These are phyloP conservation scores for Kluyveromyces sp. DNA, from an alignment of 1,139 yeast species.

Conservation along the genomic window DNA sequence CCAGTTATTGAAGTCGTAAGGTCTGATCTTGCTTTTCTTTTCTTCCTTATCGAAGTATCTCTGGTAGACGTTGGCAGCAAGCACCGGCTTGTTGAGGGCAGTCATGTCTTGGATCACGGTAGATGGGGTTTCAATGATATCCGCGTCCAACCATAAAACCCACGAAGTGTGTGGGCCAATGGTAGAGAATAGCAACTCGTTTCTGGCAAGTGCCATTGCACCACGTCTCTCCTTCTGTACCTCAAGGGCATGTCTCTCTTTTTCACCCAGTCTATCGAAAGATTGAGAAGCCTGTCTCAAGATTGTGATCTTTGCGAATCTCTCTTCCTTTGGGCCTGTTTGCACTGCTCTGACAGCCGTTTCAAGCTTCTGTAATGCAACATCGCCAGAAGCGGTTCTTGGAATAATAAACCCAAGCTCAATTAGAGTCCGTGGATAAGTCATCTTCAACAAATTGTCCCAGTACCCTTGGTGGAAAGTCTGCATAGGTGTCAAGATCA, in stretches of 20 bases:
- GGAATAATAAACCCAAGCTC: slow-evolving; percentile 92
- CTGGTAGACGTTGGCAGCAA: slow-evolving; percentile 91
- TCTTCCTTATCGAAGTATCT: slow-evolving; percentile 55
- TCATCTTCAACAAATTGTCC: slow-evolving; percentile 65
- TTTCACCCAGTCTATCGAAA: slow-evolving; percentile 59
- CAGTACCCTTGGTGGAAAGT: slow-evolving; percentile 79
- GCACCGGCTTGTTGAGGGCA: slow-evolving; percentile 74
- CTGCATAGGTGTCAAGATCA: slow-evolving; percentile 83
- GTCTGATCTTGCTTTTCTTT: slow-evolving; percentile 57
- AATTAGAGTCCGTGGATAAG: slow-evolving; percentile 76
- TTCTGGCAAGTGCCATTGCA: slow-evolving; percentile 90
- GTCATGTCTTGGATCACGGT: slow-evolving; percentile 81
- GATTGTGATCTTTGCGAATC: slow-evolving; percentile 75
- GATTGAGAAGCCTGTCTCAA: slow-evolving; percentile 85
- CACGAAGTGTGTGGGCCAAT: slow-evolving; percentile 85
- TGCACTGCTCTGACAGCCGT: slow-evolving; percentile 64
- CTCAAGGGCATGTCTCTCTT: slow-evolving; percentile 65
- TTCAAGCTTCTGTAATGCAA: slow-evolving; percentile 63
- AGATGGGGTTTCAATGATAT: slow-evolving; percentile 79
- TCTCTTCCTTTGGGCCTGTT: slow-evolving; percentile 45
- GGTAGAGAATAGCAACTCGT: slow-evolving; percentile 83
- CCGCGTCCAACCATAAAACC: slow-evolving; percentile 95
- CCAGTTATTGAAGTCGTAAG: slow-evolving; percentile 96
- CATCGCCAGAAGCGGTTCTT: slow-evolving; percentile 69
- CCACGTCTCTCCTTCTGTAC: slow-evolving; percentile 88